Percentiles rank a stretch among this genome's conserved stretches.
phyloP scores from a whole-genome alignment of 441 rosid species.

The Aleurites moluccanus region DNA sequence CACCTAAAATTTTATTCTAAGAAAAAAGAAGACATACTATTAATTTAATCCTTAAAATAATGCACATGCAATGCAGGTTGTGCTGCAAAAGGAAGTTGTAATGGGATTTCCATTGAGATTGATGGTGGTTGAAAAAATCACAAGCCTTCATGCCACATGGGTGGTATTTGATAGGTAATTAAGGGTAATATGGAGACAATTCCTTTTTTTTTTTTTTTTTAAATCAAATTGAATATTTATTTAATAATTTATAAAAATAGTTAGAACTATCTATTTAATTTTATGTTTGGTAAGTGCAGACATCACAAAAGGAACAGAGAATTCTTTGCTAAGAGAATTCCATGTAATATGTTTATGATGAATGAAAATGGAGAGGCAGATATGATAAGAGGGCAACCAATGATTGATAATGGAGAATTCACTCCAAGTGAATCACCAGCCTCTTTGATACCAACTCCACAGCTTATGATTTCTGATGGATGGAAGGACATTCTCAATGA shows the following conservation, averaged over 20 bases:
- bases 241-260: no score
- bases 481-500: slow-evolving; percentile 13
- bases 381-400: slow-evolving; percentile 34
- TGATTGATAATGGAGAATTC: slow-evolving; percentile 24
- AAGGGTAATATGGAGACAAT: neutral
- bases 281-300: slow-evolving; percentile 20
- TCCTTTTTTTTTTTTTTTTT: no score
- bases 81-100: slow-evolving; percentile 42
- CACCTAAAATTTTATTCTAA: no score
- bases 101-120: slow-evolving; percentile 50
- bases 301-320: slow-evolving; percentile 40
- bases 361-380: slow-evolving; percentile 39
- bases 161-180: slow-evolving; percentile 45
- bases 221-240: no score
- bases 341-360: slow-evolving; percentile 49
- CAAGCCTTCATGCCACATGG: slow-evolving; percentile 49
- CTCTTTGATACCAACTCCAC: slow-evolving; percentile 35
- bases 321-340: slow-evolving; percentile 36
- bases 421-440: slow-evolving; percentile 32
- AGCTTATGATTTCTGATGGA: slow-evolving; percentile 29
- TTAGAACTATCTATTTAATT: no score
- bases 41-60: no score
- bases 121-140: slow-evolving; percentile 35
- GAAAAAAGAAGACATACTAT: no score
- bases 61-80: slow-evolving; percentile 27